Evolutionary conservation across 2,329 filamentous ascomycete species (phyloP).

Genomic region (Didymella lethalis): DNA sequence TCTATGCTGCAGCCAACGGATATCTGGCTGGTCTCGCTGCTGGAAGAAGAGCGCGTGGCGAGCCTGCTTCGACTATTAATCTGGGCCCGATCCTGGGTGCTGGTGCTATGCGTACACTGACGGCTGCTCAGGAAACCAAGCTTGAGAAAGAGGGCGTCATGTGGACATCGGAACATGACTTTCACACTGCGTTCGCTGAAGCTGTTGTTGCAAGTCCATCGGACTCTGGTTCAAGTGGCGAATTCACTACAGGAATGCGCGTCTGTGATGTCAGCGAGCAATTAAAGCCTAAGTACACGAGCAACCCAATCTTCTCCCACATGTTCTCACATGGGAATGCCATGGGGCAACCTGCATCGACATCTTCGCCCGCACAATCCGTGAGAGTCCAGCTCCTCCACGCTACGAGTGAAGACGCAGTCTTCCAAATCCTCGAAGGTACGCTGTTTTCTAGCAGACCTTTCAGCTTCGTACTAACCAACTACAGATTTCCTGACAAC

Average conservation of each 20-base stretch:
- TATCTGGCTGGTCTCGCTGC: slow-evolving; percentile 54
- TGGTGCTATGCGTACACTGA: slow-evolving; percentile 37
- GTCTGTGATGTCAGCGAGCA: not conserved
- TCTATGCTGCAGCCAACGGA: slow-evolving; percentile 34
- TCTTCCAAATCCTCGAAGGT: not conserved
- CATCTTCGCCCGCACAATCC: not conserved
- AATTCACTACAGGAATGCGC: slow-evolving; percentile 10
- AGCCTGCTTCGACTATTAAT: slow-evolving; percentile 46
- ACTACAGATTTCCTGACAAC: not conserved
- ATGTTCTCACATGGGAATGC: not conserved
- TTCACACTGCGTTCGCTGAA: slow-evolving; percentile 27
- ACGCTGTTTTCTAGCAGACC: not conserved
- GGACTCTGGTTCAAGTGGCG: not conserved
- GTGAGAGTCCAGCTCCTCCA: slow-evolving; percentile 1
- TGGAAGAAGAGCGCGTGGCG: slow-evolving; percentile 49
- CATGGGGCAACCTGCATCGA: not conserved
- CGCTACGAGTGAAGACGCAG: not conserved
- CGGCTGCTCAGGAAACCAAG: slow-evolving; percentile 33
- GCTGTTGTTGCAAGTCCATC: slow-evolving; percentile 12
- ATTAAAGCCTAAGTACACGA: not conserved
- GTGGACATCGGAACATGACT: slow-evolving; percentile 26
- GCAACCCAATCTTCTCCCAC: slow-evolving; percentile 10
- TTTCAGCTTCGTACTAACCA: not conserved
- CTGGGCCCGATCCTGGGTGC: slow-evolving; percentile 53
- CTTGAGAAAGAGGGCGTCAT: slow-evolving; percentile 13